A percentile compares a stretch with the other conserved stretches of the same genome.
phyloP scores from a whole-genome alignment of 163 green algal genomes.

The Volvox carteri region DNA sequence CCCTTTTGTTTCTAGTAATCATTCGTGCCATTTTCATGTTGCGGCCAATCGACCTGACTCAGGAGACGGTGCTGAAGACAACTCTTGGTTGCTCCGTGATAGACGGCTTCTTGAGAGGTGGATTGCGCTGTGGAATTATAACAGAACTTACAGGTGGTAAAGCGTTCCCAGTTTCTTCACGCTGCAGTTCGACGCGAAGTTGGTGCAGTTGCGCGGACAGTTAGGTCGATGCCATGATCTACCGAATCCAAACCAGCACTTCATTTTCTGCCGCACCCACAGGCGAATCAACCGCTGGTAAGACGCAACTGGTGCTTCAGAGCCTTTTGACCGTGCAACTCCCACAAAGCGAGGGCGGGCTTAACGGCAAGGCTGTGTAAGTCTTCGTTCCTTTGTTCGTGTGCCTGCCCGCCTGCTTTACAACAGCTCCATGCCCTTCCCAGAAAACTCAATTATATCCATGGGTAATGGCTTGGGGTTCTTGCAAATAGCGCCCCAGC shows the following conservation, averaged over 20 bases:
- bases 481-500: too few species aligned
- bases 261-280: not conserved
- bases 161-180: too few species aligned
- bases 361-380: slow-evolving; percentile 74
- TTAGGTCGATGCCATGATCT: not conserved
- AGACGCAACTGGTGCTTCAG: slow-evolving; percentile 86
- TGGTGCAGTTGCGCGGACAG: too few species aligned
- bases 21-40: not conserved
- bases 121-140: slow-evolving; percentile 71
- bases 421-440: too few species aligned
- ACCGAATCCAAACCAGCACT: too few species aligned
- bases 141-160: slow-evolving; percentile 80
- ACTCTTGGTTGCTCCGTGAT: slow-evolving; percentile 67
- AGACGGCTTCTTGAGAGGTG: slow-evolving; percentile 73
- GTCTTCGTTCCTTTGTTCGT: too few species aligned
- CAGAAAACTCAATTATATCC: too few species aligned
- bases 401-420: too few species aligned
- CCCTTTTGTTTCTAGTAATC: not conserved
- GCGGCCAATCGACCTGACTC: slow-evolving; percentile 21
- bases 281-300: slow-evolving; percentile 80
- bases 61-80: not conserved
- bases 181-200: too few species aligned
- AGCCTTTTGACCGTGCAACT: slow-evolving; percentile 72
- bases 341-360: slow-evolving; percentile 61
- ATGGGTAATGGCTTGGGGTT: too few species aligned